phyloP scores from a whole-genome alignment of 768 basidiomycete genomes.

The Artomyces pyxidatus region DNA sequence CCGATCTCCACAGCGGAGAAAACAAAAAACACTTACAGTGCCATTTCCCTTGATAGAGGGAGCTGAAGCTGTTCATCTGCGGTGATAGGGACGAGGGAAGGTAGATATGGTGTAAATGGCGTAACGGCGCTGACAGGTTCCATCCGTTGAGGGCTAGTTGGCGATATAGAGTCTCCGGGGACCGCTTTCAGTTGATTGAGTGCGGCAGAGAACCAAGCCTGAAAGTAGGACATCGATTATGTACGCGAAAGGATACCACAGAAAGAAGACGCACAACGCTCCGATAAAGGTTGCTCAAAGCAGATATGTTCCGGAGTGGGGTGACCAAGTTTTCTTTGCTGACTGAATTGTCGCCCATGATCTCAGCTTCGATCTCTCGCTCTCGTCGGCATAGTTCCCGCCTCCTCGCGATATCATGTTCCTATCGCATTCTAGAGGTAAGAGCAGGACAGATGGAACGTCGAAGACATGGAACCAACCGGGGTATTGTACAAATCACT shows the following conservation, averaged over 20 bases:
- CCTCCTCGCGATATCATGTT: conserved; percentile 33
- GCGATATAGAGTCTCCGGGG: conserved; percentile 46
- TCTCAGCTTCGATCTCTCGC: conserved; percentile 64
- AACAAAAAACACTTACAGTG: conserved; percentile 63
- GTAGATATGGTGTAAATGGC: conserved; percentile 36
- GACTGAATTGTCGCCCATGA: conserved; percentile 49
- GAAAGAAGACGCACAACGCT: conserved; percentile 59
- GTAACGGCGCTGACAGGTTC: conserved; percentile 43
- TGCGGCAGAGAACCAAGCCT: conserved; percentile 84
- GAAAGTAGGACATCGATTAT: conserved; percentile 2
- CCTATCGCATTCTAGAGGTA: conserved; percentile 23
- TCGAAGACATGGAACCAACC: conserved; percentile 32
- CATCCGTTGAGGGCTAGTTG: conserved; percentile 39
- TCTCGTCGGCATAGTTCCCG: conserved; percentile 67
- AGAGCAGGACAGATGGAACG: background rate
- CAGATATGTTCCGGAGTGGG: conserved; percentile 63
- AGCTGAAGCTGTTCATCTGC: conserved; percentile 49
- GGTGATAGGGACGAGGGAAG: conserved; percentile 29
- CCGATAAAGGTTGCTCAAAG: conserved; percentile 72
- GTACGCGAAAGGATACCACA: background rate
- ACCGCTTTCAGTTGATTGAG: conserved; percentile 58
- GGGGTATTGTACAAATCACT: conserved; percentile 49
- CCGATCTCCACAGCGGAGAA: conserved; percentile 68
- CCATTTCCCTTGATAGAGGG: conserved; percentile 84
- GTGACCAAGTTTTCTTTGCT: conserved; percentile 58